Percentiles rank a stretch among this genome's conserved stretches.
These are phyloP conservation scores for Oenanthe sinensis DNA, from an alignment of 129 eudicot species.

Conservation along the genomic window DNA sequence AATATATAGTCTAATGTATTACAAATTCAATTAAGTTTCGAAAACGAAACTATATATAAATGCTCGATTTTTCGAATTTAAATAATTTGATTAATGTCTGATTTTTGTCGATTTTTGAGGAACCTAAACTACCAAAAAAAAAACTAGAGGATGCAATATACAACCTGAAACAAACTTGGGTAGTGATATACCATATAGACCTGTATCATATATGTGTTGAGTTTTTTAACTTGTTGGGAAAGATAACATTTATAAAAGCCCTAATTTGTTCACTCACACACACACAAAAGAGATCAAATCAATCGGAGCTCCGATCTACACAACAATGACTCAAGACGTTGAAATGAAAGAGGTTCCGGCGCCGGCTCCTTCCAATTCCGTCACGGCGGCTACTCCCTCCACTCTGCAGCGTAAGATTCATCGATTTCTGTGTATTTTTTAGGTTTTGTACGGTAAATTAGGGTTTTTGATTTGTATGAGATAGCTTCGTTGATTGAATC, in stretches of 20 bases:
- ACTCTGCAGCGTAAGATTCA: slow-evolving; percentile 50
- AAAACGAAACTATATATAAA: too few species aligned
- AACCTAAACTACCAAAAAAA: too few species aligned
- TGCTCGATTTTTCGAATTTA: too few species aligned
- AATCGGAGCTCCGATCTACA: neutral
- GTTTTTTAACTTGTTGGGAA: slow-evolving; percentile 1
- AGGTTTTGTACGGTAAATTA: neutral
- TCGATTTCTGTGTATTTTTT: neutral
- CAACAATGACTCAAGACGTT: slow-evolving; percentile 75
- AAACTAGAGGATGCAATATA: too few species aligned
- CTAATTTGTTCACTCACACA: neutral
- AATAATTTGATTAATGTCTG: too few species aligned
- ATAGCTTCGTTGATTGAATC: slow-evolving; percentile 54
- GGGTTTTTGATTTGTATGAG: slow-evolving; percentile 14
- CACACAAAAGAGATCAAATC: neutral
- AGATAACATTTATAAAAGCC: slow-evolving; percentile 1
- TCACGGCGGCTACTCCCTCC: slow-evolving; percentile 36
- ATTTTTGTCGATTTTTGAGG: too few species aligned
- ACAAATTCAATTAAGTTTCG: too few species aligned
- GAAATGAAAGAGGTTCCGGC: slow-evolving; percentile 78
- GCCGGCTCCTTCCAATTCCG: slow-evolving; percentile 50
- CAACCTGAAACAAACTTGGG: neutral
- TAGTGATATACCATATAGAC: too few species aligned
- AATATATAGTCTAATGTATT: too few species aligned
- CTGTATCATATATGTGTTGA: neutral